Percentiles rank a stretch among this genome's conserved stretches.
phyloP scores from a whole-genome alignment of 2,329 filamentous ascomycete genomes.

The Colletotrichum sp. region DNA sequence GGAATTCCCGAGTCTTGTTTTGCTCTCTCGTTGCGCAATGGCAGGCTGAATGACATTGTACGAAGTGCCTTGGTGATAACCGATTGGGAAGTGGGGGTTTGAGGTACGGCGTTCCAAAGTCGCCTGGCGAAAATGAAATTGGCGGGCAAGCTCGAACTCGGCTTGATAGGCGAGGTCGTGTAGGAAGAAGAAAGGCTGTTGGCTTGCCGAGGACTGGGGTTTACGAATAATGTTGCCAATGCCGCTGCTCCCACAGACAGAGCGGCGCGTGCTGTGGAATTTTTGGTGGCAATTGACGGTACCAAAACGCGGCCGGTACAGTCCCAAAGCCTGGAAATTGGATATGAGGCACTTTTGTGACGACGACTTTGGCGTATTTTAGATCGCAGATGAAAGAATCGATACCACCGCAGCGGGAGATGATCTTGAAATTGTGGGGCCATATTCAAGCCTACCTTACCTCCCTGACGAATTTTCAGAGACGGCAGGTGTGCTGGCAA shows the following conservation, averaged over 20 bases:
- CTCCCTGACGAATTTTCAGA: not conserved
- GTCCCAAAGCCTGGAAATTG: not conserved
- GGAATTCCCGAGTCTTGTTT: not conserved
- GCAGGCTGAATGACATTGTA: not conserved
- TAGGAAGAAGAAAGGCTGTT: not conserved
- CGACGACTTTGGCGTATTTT: not conserved
- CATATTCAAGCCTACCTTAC: not conserved
- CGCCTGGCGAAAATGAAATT: not conserved
- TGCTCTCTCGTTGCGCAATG: not conserved
- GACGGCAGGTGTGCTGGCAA: not conserved
- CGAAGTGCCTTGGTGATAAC: not conserved
- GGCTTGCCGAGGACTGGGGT: not conserved
- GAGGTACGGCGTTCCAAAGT: not conserved
- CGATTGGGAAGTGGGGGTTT: not conserved
- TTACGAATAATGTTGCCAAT: not conserved
- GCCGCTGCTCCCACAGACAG: not conserved
- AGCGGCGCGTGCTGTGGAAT: not conserved
- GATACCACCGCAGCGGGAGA: not conserved
- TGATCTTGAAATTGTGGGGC: not conserved
- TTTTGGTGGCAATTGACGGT: not conserved
- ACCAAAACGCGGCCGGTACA: not conserved
- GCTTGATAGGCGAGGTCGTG: not conserved
- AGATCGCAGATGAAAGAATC: not conserved
- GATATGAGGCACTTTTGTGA: not conserved
- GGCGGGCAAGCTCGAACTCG: not conserved